These are phyloP conservation scores for Leccinum idahoense DNA, from an alignment of 1,284 basidiomycete genomes.

Conservation along the genomic window DNA sequence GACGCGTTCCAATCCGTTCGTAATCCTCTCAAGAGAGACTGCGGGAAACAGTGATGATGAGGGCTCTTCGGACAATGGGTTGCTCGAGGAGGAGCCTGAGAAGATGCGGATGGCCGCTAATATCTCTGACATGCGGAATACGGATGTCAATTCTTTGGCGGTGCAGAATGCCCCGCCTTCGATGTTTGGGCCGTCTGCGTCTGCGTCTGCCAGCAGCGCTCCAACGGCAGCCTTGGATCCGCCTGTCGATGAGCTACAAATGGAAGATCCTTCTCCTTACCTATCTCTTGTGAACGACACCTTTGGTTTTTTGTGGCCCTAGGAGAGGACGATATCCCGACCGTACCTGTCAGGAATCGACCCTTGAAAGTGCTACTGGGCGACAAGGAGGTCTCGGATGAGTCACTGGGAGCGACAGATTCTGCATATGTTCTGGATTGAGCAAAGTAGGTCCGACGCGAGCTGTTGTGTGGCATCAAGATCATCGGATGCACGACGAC, in stretches of 20 bases:
- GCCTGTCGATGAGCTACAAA: background rate
- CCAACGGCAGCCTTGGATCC: background rate
- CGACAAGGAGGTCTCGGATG: conserved; percentile 40
- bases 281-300: conserved; percentile 16
- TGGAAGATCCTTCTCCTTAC: background rate
- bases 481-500: conserved; percentile 73
- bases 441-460: conserved; percentile 29
- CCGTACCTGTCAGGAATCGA: conserved; percentile 32
- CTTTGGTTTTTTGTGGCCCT: conserved; percentile 33
- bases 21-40: too few relatives aligned
- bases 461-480: conserved; percentile 46
- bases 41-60: too few relatives aligned
- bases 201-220: background rate
- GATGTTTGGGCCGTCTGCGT: background rate
- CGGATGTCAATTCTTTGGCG: conserved; percentile 1
- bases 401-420: conserved; percentile 36
- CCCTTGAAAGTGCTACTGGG: conserved; percentile 34
- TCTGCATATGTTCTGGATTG: conserved; percentile 36
- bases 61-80: too few relatives aligned
- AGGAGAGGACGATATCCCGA: conserved; percentile 30
- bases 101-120: conserved; percentile 28
- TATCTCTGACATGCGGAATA: background rate
- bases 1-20: too few relatives aligned
- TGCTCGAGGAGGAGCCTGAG: conserved; percentile 11
- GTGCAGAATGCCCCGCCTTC: too few relatives aligned